Evolutionary conservation across 805 yeast genomes (phyloP).

Genomic region (Metschnikowia peoriensis): DNA sequence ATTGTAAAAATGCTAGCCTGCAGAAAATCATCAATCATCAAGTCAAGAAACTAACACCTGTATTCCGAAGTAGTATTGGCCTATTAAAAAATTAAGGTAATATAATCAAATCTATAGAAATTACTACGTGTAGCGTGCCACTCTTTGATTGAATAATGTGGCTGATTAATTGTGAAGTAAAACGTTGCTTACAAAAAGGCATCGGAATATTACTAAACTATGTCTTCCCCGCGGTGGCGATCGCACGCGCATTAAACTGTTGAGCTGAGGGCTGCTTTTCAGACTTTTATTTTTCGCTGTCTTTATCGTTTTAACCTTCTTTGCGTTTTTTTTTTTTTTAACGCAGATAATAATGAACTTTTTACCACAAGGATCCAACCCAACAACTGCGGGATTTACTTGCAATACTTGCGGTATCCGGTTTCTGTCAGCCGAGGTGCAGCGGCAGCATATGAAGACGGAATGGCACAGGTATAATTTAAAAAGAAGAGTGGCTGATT

Average conservation of each 20-base stretch:
- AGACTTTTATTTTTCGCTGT: not conserved
- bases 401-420: slow-evolving; percentile 88
- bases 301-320: not conserved
- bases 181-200: not conserved
- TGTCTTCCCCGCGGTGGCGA: not conserved
- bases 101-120: no score
- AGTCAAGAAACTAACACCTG: no score
- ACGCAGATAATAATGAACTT: slow-evolving; percentile 8
- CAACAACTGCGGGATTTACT: slow-evolving; percentile 42
- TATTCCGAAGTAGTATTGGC: no score
- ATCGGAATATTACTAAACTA: not conserved
- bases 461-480: slow-evolving; percentile 98
- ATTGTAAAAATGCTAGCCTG: no score
- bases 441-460: slow-evolving; percentile 91
- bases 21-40: no score
- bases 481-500: slow-evolving; percentile 82
- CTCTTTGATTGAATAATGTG: no score
- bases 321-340: not conserved
- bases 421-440: slow-evolving; percentile 79
- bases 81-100: no score
- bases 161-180: not conserved
- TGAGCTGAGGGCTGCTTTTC: not conserved
- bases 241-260: not conserved
- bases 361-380: slow-evolving; percentile 29
- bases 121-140: no score